Evolutionary conservation across 768 basidiomycete genomes (phyloP).

Genomic region (Suillus alpinus): DNA sequence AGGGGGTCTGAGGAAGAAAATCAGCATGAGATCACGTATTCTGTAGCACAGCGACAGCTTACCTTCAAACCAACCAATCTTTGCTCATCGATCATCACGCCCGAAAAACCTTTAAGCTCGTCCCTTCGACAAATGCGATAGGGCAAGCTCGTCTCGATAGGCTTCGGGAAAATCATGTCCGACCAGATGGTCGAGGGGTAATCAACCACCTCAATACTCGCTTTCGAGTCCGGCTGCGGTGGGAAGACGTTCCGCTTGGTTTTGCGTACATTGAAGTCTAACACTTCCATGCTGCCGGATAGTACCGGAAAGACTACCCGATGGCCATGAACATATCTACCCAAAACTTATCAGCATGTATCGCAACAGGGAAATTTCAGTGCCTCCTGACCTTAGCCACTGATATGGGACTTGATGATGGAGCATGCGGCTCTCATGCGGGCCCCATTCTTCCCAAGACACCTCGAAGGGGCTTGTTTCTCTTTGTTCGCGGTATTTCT

Average conservation of each 20-base stretch:
- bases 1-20: slow-evolving; percentile 15
- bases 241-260: slow-evolving; percentile 6
- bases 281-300: slow-evolving; percentile 13
- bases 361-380: not conserved
- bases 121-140: slow-evolving; percentile 28
- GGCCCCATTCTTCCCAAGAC: slow-evolving; percentile 42
- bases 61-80: slow-evolving; percentile 41
- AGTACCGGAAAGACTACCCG: slow-evolving; percentile 30
- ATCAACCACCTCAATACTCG: slow-evolving; percentile 6
- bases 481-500: not conserved
- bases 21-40: not conserved
- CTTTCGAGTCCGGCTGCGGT: not conserved
- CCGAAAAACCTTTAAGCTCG: slow-evolving; percentile 29
- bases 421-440: slow-evolving; percentile 31
- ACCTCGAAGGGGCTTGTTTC: slow-evolving; percentile 7
- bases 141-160: slow-evolving; percentile 28
- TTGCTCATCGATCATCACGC: slow-evolving; percentile 43
- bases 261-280: slow-evolving; percentile 31
- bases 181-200: slow-evolving; percentile 10
- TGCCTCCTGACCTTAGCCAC: slow-evolving; percentile 37
- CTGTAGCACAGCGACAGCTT: slow-evolving; percentile 7
- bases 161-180: slow-evolving; percentile 21
- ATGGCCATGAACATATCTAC: slow-evolving; percentile 42
- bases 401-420: slow-evolving; percentile 28
- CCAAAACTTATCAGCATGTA: not conserved